phyloP scores from a whole-genome alignment of 768 basidiomycete genomes.

The Sutorius australiensis region DNA sequence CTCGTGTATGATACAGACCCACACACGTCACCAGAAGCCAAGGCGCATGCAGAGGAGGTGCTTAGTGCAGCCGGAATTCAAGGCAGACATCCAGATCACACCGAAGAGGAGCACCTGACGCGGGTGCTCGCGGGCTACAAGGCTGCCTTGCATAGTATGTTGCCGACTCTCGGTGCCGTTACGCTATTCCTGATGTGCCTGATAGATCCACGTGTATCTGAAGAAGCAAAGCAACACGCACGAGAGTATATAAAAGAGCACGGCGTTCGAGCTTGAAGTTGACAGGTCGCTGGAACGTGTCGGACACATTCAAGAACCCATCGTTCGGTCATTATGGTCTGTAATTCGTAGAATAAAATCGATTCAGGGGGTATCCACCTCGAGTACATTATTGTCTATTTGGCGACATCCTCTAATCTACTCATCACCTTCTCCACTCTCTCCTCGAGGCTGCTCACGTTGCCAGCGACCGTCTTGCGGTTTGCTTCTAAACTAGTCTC shows the following conservation, averaged over 20 bases:
- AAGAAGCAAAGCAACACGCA: slow-evolving; percentile 48
- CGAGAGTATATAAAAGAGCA: slow-evolving; percentile 35
- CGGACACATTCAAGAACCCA: background rate
- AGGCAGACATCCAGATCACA: slow-evolving; percentile 28
- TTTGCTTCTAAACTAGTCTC: slow-evolving; percentile 78
- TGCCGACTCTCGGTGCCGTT: background rate
- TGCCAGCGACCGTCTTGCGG: slow-evolving; percentile 61
- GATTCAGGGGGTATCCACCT: slow-evolving; percentile 1
- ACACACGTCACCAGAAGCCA: slow-evolving; percentile 45
- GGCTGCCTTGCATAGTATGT: slow-evolving; percentile 48
- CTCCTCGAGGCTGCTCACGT: slow-evolving; percentile 67
- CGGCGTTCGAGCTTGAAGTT: slow-evolving; percentile 15
- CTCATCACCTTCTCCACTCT: slow-evolving; percentile 47
- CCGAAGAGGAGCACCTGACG: slow-evolving; percentile 38
- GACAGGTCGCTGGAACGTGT: background rate
- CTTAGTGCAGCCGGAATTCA: slow-evolving; percentile 43
- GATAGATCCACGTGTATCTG: slow-evolving; percentile 45
- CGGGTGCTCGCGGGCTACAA: slow-evolving; percentile 57
- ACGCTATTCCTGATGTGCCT: background rate
- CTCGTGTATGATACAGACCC: slow-evolving; percentile 28
- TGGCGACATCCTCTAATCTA: slow-evolving; percentile 38
- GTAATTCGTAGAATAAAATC: slow-evolving; percentile 1
- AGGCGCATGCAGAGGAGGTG: slow-evolving; percentile 52
- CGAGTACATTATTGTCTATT: slow-evolving; percentile 2
- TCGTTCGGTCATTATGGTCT: background rate